Percentiles rank a stretch among this genome's conserved stretches.
phyloP scores from a whole-genome alignment of 306 rosid genomes.

The Trifolium repens region DNA sequence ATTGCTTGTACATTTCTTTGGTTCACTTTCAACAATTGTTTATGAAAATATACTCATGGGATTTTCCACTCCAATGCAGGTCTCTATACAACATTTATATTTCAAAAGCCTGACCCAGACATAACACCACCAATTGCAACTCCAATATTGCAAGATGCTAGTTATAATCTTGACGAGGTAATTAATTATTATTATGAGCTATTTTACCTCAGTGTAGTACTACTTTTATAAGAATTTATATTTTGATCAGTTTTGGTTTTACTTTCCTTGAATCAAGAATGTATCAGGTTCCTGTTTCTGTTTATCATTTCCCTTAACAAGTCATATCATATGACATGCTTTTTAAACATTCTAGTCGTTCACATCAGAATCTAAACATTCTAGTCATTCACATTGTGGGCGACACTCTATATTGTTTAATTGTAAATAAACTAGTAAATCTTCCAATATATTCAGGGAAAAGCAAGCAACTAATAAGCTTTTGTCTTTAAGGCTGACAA shows the following conservation, averaged over 20 bases:
- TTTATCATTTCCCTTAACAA: neutral
- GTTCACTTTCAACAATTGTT: conserved; percentile 28
- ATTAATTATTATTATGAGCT: conserved; percentile 39
- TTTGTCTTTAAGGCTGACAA: neutral
- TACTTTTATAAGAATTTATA: neutral
- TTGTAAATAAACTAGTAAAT: neutral
- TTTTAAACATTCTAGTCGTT: neutral
- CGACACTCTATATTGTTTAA: conserved; percentile 6
- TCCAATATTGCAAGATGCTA: conserved; percentile 66
- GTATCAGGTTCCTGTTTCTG: neutral
- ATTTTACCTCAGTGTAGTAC: conserved; percentile 27
- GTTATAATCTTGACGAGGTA: conserved; percentile 78
- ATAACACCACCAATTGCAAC: conserved; percentile 65
- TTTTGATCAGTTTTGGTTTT: conserved; percentile 15
- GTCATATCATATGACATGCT: neutral
- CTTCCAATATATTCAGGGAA: neutral
- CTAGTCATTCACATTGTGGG: conserved; percentile 16
- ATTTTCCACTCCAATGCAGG: conserved; percentile 58
- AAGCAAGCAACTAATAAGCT: conserved; percentile 10
- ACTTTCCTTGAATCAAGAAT: neutral
- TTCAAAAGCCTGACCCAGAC: conserved; percentile 95
- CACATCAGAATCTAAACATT: neutral
- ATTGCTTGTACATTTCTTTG: conserved; percentile 6
- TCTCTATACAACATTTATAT: conserved; percentile 86
- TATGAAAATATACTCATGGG: conserved; percentile 19